Base-by-base conservation (phyloP, 805 yeast species). In the Spencermartinsiella europaea region DNA sequence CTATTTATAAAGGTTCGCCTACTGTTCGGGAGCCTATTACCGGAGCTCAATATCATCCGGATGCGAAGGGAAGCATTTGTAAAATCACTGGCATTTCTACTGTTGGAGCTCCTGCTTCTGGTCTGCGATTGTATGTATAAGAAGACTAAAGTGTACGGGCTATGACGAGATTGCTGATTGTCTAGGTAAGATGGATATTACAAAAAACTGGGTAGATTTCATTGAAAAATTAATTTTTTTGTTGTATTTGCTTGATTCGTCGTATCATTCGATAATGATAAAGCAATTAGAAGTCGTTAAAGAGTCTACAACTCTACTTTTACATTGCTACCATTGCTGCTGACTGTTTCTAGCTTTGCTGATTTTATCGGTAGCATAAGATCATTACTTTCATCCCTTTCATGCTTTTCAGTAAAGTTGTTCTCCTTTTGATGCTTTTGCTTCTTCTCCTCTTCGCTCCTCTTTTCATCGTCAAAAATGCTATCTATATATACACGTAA, bases 81-180 rank as follows among this genome's bases (percentile, higher is more conserved):
- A 70, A 69, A 42, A 80, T 93, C 51, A 85, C 97, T 1, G 65
- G 74, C 42, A 72, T 95, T 51, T 83, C 96, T 3, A 70, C 75
- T 45, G 80, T 93, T 53, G 99, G 99, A 16, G 88, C 91, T 14
- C 86, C 93, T 16, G 93, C 95, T 8, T 83, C 96, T 10, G 98
- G 98, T 19, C 75, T 91, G 60, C 80, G 95, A 53, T 50, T 71
- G 31, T 35, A 54, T 42, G 56, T 53, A 10, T 63, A 53, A 50
- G 12, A 12, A 25, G 12, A 25, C 12, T 7, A 7, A 7, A 7
- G 31, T 7, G 12, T 7, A 12, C 7, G 12, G 12, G 12, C 10
- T 25, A 7, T 25, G 31, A 15, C 21, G 17, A 19, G 21, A 22
- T 20, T 37, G 40, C 8, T 37, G 22, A 3, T 19, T 37, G 21